Base-by-base conservation (phyloP, 768 basidiomycete species). In the Termitomyces sp. region DNA sequence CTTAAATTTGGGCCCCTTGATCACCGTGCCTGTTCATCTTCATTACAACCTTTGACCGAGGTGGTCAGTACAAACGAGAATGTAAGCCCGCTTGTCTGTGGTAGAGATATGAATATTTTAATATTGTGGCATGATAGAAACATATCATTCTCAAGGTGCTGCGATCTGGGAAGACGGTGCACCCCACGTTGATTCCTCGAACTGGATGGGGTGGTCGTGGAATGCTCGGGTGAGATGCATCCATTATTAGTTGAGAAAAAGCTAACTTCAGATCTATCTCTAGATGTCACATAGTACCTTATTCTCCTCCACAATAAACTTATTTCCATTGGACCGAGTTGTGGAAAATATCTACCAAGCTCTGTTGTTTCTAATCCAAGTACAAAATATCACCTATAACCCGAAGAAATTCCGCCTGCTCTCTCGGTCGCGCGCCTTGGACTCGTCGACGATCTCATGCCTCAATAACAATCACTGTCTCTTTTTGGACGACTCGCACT, bases 171-270 rank as follows among this genome's bases (percentile, higher is more conserved):
- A 69, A 80, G 61, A 68, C 64, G 7, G 63, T 83, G 14, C 74
- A 73, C 20, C 65, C 92, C 57, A 78, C 70, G n/a, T 73, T 94
- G 44, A 86, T 75, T 3, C 92, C 92, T 6, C 71, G 83, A 51
- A 82, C 78, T 57, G 86, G 86, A 7, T 97, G 94, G 94, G 92
- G 92, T 60, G 94, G 94, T 10, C 77, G 91, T 58, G 94, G 94
- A 9, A 76, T 88, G 69, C 74, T 97, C 44, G 94, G 94, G 88
- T 92, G 61, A 64, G 84, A 70, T 18, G 46, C 22, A 56, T 24
- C 35, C 42, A 44, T 22, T 44, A 8, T 2, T 48, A 12, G 32
- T 14, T 40, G 38, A 49, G 55, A 10, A 8, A n/a, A 20, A 58
- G 38, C 33, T 26, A 35, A 49, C 58, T 62, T 57, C 48, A 60